These are phyloP conservation scores for Arachnopeziza araneosa DNA, from an alignment of 2,329 filamentous ascomycete species.

Conservation along the genomic window DNA sequence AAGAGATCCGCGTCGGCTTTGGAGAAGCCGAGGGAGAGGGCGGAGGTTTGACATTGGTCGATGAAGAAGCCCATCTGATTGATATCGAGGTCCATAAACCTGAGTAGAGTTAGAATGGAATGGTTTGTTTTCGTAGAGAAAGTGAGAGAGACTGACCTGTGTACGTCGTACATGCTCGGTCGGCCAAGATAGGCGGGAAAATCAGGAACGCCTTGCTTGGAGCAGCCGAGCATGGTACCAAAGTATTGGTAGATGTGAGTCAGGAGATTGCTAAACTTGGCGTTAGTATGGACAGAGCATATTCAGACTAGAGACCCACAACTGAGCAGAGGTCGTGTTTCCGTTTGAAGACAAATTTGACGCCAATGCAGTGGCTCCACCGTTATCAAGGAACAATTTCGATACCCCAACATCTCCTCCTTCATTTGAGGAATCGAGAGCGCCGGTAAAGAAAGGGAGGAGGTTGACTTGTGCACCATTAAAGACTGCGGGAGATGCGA, in stretches of 20 bases:
- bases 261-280: slow-evolving; percentile 41
- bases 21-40: slow-evolving; percentile 51
- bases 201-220: slow-evolving; percentile 41
- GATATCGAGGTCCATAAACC: slow-evolving; percentile 49
- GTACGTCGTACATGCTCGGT: slow-evolving; percentile 44
- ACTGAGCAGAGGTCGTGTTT: slow-evolving; percentile 45
- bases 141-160: slow-evolving; percentile 36
- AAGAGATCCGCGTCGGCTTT: slow-evolving; percentile 43
- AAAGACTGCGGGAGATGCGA: slow-evolving; percentile 43
- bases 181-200: slow-evolving; percentile 44
- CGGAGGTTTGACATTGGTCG: slow-evolving; percentile 47
- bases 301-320: slow-evolving; percentile 35
- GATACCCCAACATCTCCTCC: slow-evolving; percentile 45
- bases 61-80: slow-evolving; percentile 52
- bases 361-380: slow-evolving; percentile 46
- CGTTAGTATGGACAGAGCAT: not conserved
- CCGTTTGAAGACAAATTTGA: slow-evolving; percentile 47
- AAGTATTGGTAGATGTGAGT: slow-evolving; percentile 58
- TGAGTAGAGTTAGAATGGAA: slow-evolving; percentile 31
- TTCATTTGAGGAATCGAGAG: slow-evolving; percentile 44
- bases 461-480: slow-evolving; percentile 47
- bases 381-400: slow-evolving; percentile 47
- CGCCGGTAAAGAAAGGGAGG: slow-evolving; percentile 51
- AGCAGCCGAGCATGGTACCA: slow-evolving; percentile 50
- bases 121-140: no score